Conservation (phyloP, 2,329 filamentous ascomycete genomes). For the Talaromyces verruculosus region DNA sequence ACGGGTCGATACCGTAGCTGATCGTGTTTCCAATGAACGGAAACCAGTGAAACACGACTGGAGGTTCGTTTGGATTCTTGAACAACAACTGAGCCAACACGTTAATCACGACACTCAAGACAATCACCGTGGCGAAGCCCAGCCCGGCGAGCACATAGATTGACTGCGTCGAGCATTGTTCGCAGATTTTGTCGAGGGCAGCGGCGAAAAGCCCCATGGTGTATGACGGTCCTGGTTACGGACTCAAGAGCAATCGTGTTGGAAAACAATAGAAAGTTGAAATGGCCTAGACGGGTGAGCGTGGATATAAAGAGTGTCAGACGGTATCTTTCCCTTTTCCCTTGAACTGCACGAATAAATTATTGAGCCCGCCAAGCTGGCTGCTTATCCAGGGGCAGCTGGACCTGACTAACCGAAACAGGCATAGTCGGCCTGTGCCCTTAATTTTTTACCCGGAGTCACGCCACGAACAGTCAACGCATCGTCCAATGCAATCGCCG, state of each 20-base stretch:
- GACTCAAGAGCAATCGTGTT: not conserved
- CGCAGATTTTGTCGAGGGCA: conserved; percentile 46
- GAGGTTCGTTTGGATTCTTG: conserved; percentile 77
- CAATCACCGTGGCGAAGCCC: conserved; percentile 50
- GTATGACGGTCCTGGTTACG: conserved; percentile 6
- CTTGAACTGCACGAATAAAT: not conserved
- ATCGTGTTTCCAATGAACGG: conserved; percentile 84
- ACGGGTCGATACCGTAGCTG: conserved; percentile 85
- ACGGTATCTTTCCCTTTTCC: not conserved
- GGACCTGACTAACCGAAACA: not conserved
- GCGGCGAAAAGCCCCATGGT: conserved; percentile 55
- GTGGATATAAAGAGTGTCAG: not conserved
- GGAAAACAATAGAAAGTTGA: not conserved
- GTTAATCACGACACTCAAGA: conserved; percentile 69
- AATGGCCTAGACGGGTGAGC: not conserved
- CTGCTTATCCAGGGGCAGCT: conserved; percentile 6
- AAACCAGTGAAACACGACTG: conserved; percentile 64
- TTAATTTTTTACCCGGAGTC: conserved; percentile 13
- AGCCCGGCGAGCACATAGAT: conserved; percentile 48
- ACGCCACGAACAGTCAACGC: conserved; percentile 1
- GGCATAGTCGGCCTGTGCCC: not conserved
- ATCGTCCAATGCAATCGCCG: conserved; percentile 3
- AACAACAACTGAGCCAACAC: conserved; percentile 76
- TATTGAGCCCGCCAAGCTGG: conserved; percentile 3
- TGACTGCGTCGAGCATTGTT: conserved; percentile 49